Base-by-base conservation (phyloP, 306 rosid species). In the Hippophae gyantsensis region DNA sequence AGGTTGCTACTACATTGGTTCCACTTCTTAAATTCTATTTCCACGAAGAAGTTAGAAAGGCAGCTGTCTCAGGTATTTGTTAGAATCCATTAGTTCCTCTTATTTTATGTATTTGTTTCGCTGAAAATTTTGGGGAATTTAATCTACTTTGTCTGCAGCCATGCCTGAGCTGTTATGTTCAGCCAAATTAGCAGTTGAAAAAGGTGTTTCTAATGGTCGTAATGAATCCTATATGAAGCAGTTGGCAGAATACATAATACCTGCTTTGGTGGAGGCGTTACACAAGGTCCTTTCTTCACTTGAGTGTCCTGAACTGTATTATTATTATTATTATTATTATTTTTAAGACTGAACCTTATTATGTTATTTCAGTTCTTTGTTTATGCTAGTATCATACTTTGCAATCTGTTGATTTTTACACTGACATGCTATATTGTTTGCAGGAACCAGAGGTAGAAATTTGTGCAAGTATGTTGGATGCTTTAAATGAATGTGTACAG, bases 371-470 rank as follows among this genome's bases (percentile, higher is more conserved):
- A 32, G 4, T 32, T 4, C 38, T 32, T 32, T 32, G 38, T 32
- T 32, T 32, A 32, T 32, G 38, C 3, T 32, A 27, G 4, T 27
- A 32, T 32, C 5, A 32, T 32, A 32, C 38, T 32, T 32, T 32
- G 38, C 38, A 32, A 4, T 32, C 38, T 32, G 38, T 32, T 32
- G 38, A 32, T 49, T 49, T 12, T 49, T 49, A 49, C 53, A 49
- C 53, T 49, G n/a, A 18, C 6, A 49, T n/a, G 53, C n/a, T 49
- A 49, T 49, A 14, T 54, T 81, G 18, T 52, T 66, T 81, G 77
- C 87, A 92, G 99, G 99, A 92, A 68, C 99, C 96, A 57, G 99
- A 92, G 68, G 87, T 96, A 6, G 99, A 92, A 81, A 92, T 92
- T 45, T 92, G 96, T 64, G 95, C 95, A 50, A 92, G 82, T 69